Evolutionary conservation across 1,284 basidiomycete genomes (phyloP), one percentile per base, ranked within the genome.

Genomic region (Ustilago vetiveriae): DNA sequence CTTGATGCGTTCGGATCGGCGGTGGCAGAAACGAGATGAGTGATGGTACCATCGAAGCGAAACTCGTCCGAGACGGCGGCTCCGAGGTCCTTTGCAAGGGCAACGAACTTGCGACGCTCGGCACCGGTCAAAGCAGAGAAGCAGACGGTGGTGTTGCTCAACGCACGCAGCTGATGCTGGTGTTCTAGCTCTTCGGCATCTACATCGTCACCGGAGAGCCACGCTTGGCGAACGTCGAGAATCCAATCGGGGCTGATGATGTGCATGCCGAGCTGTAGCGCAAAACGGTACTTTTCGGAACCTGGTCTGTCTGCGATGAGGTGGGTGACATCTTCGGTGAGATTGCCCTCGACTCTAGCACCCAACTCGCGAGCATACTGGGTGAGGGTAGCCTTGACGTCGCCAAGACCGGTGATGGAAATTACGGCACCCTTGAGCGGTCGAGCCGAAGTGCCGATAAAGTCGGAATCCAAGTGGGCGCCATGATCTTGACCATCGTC

Each of bases 241-340:
- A 93, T 86, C 90, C 90, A 93, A 0, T 87, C 86, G 0, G 89
- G 87, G 24, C 83, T 83, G 74, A 93, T 84, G 53, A 93, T 89
- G 0, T 89, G 89, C 59, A 92, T 87, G 60, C 87, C 87, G 37
- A 87, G 86, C 70, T 89, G 86, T 38, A 92, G 76, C 0, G 91
- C 91, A 69, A 89, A 91, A 88, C 91, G 74, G 77, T 92, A 92
- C 79, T 93, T 93, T n/a, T 88, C 85, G 22, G 90, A 88, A 6
- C 89, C 90, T 63, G 89, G 88, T 16, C 83, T 83, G 24, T 83
- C 84, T 1, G 91, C 90, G 40, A 93, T 84, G 32, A 93, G 85
- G 82, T 93, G 91, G 0, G 91, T 92, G 24, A 91, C 89, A 46
- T 85, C 86, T 78, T 91, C 90, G 0, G 90, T 92, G 51, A 93